These are phyloP conservation scores for Tremella fuciformis DNA, from an alignment of 768 basidiomycete genomes.

Conservation along the genomic window DNA sequence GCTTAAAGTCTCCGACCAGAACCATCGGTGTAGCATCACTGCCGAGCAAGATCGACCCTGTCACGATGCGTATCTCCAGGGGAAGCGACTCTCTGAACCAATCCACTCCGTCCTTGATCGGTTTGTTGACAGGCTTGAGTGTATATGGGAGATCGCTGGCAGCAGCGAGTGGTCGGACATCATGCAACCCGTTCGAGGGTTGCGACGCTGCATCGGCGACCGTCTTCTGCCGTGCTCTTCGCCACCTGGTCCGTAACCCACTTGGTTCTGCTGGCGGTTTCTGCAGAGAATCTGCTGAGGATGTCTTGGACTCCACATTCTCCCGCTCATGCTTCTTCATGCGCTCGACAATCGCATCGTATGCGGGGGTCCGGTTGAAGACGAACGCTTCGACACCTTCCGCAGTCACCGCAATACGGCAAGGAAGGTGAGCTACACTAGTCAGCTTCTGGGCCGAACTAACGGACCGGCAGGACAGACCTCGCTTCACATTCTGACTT, in stretches of 20 bases:
- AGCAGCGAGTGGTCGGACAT: background rate
- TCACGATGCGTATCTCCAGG: constrained; percentile 71
- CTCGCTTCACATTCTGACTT: constrained; percentile 25
- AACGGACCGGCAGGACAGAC: constrained; percentile 21
- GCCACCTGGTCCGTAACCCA: background rate
- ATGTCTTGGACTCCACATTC: constrained; percentile 1
- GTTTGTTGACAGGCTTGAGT: constrained; percentile 17
- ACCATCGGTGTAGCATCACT: constrained; percentile 80
- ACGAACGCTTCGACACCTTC: constrained; percentile 91
- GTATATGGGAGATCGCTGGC: constrained; percentile 10
- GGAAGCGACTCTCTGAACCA: constrained; percentile 77
- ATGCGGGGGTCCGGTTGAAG: constrained; percentile 84
- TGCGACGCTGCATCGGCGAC: background rate
- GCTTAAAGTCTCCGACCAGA: constrained; percentile 74
- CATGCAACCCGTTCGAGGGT: background rate
- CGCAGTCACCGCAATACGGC: constrained; percentile 73
- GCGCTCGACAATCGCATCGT: constrained; percentile 77
- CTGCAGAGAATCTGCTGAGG: constrained; percentile 5
- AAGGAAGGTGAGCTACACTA: constrained; percentile 56
- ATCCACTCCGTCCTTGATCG: constrained; percentile 27
- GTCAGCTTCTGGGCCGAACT: constrained; percentile 7
- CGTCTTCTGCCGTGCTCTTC: background rate
- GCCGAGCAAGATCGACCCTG: constrained; percentile 77
- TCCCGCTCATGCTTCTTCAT: constrained; percentile 58
- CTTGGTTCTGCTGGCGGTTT: background rate